A percentile compares a stretch with the other conserved stretches of the same genome.
Conservation (phyloP, 345 rosid genomes). For the Camelina sativa region DNA sequence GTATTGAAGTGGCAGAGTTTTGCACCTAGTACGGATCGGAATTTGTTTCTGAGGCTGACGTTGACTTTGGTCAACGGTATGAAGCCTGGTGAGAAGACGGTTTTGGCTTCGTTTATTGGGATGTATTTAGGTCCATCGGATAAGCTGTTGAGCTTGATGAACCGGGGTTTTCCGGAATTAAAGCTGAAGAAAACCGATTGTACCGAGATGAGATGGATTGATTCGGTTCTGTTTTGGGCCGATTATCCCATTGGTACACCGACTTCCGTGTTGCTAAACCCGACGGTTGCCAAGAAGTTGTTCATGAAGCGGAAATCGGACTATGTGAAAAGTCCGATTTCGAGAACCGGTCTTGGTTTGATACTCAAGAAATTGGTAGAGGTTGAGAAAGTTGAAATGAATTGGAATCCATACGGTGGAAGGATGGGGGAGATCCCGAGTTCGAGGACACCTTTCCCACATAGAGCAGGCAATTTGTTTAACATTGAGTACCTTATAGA, state of each 20-base stretch:
- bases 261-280: constrained; percentile 41
- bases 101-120: constrained; percentile 47
- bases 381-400: constrained; percentile 33
- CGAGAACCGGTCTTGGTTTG: constrained; percentile 44
- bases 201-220: constrained; percentile 62
- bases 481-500: constrained; percentile 48
- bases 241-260: constrained; percentile 39
- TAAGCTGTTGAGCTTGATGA: constrained; percentile 41
- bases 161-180: constrained; percentile 53
- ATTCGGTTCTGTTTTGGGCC: constrained; percentile 51
- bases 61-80: constrained; percentile 40
- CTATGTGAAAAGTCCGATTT: constrained; percentile 52
- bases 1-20: constrained; percentile 43
- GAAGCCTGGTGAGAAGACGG: constrained; percentile 30
- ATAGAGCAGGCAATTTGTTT: constrained; percentile 58
- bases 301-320: constrained; percentile 61
- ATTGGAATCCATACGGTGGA: constrained; percentile 64
- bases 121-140: constrained; percentile 53
- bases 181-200: constrained; percentile 53
- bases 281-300: background rate
- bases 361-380: constrained; percentile 52
- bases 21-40: constrained; percentile 31
- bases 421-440: constrained; percentile 58
- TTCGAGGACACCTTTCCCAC: constrained; percentile 59
- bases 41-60: constrained; percentile 34